Conservation (phyloP, 768 basidiomycete genomes). For the Multifurca ochricompacta region DNA sequence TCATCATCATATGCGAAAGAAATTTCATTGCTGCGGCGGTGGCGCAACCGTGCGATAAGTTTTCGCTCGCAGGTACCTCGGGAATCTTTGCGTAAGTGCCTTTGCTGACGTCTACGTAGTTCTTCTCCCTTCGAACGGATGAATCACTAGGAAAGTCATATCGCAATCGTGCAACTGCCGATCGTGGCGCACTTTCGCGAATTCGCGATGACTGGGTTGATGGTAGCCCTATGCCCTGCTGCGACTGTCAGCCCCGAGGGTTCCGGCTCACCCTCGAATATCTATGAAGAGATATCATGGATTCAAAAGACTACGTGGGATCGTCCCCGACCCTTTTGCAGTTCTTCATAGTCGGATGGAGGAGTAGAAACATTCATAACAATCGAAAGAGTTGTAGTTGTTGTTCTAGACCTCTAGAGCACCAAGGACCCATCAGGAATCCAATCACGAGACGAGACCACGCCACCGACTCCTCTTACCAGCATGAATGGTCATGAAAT, state of each 20-base stretch:
- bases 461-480: constrained; percentile 4
- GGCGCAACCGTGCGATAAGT: neutral
- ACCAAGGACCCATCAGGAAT: neutral
- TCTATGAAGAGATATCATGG: neutral
- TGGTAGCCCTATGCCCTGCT: constrained; percentile 12
- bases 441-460: neutral
- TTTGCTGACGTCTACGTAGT: neutral
- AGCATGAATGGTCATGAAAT: neutral
- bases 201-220: neutral
- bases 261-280: constrained; percentile 1
- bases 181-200: neutral
- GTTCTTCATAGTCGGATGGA: neutral
- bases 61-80: constrained; percentile 5
- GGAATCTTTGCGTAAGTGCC: neutral
- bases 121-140: neutral
- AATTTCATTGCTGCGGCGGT: neutral
- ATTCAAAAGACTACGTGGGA: neutral
- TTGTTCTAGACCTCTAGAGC: too few species aligned
- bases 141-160: neutral
- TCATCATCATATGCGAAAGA: neutral
- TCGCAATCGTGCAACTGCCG: neutral
- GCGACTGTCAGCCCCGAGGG: neutral
- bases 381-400: neutral
- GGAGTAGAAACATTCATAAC: neutral
- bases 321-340: neutral